Percentiles rank a stretch among this genome's conserved stretches.
These are phyloP conservation scores for Leptographium flavum DNA, from an alignment of 2,329 filamentous ascomycete species.

Conservation along the genomic window DNA sequence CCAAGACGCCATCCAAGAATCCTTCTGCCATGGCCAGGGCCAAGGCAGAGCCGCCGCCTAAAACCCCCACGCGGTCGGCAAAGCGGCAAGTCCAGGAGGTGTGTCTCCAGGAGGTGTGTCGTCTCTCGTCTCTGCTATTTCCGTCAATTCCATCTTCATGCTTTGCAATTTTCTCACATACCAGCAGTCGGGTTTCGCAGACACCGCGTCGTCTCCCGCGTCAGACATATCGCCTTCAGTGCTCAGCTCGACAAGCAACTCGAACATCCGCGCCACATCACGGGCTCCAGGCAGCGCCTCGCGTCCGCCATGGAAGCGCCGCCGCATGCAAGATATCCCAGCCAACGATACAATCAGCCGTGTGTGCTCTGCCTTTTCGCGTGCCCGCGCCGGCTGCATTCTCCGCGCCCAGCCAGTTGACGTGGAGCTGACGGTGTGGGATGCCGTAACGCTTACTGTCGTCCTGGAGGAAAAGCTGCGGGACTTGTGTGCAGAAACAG, in stretches of 20 bases:
- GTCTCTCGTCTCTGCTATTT: background rate
- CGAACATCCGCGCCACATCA: background rate
- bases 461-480: background rate
- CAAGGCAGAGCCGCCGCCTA: background rate
- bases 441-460: background rate
- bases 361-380: background rate
- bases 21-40: background rate
- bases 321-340: background rate
- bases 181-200: background rate
- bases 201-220: background rate
- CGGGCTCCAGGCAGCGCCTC: background rate
- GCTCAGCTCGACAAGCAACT: background rate
- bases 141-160: too few relatives aligned
- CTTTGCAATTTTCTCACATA: too few relatives aligned
- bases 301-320: background rate
- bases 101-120: background rate
- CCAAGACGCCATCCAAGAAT: background rate
- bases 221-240: background rate
- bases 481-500: background rate
- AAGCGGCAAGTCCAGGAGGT: background rate
- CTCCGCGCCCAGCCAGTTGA: background rate
- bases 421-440: conserved; percentile 1
- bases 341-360: background rate
- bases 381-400: background rate
- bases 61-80: background rate